A percentile compares a stretch with the other conserved stretches of the same genome.
These are phyloP conservation scores for Saxispiralis lemnorum DNA, from an alignment of 495 filamentous ascomycete species.

Conservation along the genomic window DNA sequence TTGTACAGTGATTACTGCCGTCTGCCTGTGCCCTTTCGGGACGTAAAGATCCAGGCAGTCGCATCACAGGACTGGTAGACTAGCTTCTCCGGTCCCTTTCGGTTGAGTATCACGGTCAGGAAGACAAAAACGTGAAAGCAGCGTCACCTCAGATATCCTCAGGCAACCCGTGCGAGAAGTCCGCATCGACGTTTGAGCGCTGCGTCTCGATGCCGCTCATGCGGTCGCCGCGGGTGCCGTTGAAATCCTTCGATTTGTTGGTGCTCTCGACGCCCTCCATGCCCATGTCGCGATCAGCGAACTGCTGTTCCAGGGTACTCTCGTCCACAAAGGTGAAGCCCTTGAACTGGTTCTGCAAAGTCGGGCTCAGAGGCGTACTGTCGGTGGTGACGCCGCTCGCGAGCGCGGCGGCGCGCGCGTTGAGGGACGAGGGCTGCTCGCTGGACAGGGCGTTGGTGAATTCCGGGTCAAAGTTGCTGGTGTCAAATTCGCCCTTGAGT, in stretches of 20 bases:
- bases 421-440: constrained; percentile 50
- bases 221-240: constrained; percentile 19
- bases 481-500: constrained; percentile 83
- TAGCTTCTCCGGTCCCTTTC: too few species aligned
- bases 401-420: constrained; percentile 63
- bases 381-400: constrained; percentile 62
- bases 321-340: constrained; percentile 98
- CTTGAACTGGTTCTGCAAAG: constrained; percentile 93
- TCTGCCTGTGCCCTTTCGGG: too few species aligned
- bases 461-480: constrained; percentile 95
- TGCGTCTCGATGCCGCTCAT: constrained; percentile 22
- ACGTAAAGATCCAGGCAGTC: too few species aligned
- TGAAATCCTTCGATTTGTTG: constrained; percentile 10
- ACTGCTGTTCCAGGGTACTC: constrained; percentile 83
- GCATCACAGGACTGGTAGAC: too few species aligned
- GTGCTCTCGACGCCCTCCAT: constrained; percentile 34
- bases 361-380: constrained; percentile 78
- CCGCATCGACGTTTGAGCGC: constrained; percentile 17
- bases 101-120: too few species aligned
- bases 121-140: neutral
- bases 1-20: too few species aligned
- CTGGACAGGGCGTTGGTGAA: constrained; percentile 86
- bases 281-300: constrained; percentile 34
- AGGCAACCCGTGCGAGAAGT: constrained; percentile 24
- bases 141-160: constrained; percentile 17